Evolutionary conservation across 352 stramenopile species (phyloP).

Genomic region (Globisporangium viniferum): DNA sequence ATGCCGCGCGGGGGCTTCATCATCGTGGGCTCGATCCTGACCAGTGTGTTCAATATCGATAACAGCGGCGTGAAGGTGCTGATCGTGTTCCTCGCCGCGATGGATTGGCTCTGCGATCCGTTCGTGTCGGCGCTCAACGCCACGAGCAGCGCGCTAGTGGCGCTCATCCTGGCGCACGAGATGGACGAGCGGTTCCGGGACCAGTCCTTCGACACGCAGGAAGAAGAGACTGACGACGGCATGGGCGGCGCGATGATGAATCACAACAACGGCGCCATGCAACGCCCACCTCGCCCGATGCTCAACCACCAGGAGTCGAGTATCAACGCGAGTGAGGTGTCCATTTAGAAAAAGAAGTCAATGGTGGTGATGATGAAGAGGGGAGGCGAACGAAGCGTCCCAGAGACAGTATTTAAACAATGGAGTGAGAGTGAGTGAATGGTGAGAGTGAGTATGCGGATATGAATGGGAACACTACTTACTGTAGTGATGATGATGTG

Average conservation of each 20-base stretch:
- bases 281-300: neutral
- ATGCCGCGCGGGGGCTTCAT: constrained; percentile 35
- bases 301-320: constrained; percentile 14
- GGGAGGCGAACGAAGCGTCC: neutral
- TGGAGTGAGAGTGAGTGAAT: neutral
- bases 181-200: constrained; percentile 39
- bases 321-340: constrained; percentile 13
- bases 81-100: constrained; percentile 34
- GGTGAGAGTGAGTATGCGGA: neutral
- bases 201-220: constrained; percentile 27
- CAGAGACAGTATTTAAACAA: constrained; percentile 7
- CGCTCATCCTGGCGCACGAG: constrained; percentile 45
- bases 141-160: constrained; percentile 46
- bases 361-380: neutral
- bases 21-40: constrained; percentile 40
- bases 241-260: constrained; percentile 4
- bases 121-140: constrained; percentile 54
- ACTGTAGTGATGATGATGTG: too few relatives aligned
- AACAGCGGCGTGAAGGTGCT: constrained; percentile 25
- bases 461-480: neutral
- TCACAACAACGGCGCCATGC: neutral
- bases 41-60: constrained; percentile 39
- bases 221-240: constrained; percentile 30
- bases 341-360: constrained; percentile 9
- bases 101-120: constrained; percentile 61